Evolutionary conservation across 2,329 filamentous ascomycete species (phyloP).

Genomic region (Fusarium sp.): DNA sequence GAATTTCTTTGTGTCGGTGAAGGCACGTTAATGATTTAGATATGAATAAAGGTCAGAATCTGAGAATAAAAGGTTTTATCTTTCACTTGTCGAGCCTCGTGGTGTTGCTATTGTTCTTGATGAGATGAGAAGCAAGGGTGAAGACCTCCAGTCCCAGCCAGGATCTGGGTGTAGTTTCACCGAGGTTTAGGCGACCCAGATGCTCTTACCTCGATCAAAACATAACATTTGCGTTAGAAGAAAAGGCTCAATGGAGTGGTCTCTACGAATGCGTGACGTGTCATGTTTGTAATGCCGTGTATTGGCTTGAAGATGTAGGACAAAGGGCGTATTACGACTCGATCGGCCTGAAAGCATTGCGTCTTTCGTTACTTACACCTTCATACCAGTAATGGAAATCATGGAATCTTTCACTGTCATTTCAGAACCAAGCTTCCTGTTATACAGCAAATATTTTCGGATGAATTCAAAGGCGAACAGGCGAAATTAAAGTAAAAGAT

Average conservation of each 20-base stretch:
- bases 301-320: not conserved
- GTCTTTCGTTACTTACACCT: not conserved
- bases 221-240: not conserved
- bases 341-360: not conserved
- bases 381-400: not conserved
- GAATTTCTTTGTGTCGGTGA: not conserved
- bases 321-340: not conserved
- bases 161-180: slow-evolving; percentile 5
- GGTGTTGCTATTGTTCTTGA: slow-evolving; percentile 27
- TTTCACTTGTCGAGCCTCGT: not conserved
- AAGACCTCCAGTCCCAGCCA: slow-evolving; percentile 6
- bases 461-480: no score
- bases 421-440: not conserved
- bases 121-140: slow-evolving; percentile 29
- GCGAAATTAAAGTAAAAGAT: not conserved
- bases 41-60: not conserved
- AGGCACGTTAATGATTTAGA: not conserved
- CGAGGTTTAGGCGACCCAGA: slow-evolving; percentile 24
- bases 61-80: not conserved
- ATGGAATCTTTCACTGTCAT: not conserved
- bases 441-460: not conserved
- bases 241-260: not conserved
- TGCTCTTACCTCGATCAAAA: not conserved
- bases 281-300: not conserved
- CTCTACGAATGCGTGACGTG: not conserved